Evolutionary conservation across 1,284 basidiomycete species (phyloP).

Genomic region (Blastosporella zonata): DNA sequence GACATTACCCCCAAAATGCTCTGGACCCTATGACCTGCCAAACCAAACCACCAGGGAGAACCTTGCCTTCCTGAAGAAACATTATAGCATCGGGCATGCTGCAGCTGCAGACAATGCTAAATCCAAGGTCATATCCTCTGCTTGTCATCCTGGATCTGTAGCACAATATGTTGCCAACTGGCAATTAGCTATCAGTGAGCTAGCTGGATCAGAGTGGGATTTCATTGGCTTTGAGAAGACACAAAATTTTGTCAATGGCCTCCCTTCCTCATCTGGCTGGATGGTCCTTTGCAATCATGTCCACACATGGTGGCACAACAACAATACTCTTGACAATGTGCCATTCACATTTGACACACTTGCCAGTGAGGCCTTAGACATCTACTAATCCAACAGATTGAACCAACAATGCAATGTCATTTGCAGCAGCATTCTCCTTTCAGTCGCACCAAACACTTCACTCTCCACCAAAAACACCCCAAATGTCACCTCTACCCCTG

Average conservation of each 20-base stretch:
- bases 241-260: conserved; percentile 3
- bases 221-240: neutral
- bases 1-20: neutral
- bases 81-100: neutral
- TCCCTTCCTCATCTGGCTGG: neutral
- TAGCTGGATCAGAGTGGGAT: neutral
- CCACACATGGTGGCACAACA: neutral
- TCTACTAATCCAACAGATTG: neutral
- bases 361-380: neutral
- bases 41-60: neutral
- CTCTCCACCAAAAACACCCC: neutral
- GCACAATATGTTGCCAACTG: neutral
- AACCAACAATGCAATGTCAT: neutral
- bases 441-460: neutral
- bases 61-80: neutral
- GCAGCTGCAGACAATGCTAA: neutral
- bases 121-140: neutral
- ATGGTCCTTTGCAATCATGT: neutral
- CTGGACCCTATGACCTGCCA: neutral
- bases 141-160: neutral
- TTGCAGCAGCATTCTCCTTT: neutral
- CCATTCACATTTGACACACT: neutral
- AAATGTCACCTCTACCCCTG: neutral
- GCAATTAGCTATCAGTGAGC: neutral
- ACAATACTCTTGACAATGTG: neutral